phyloP scores from a whole-genome alignment of 73 alveolate species.

The Paramecium caudatum region DNA sequence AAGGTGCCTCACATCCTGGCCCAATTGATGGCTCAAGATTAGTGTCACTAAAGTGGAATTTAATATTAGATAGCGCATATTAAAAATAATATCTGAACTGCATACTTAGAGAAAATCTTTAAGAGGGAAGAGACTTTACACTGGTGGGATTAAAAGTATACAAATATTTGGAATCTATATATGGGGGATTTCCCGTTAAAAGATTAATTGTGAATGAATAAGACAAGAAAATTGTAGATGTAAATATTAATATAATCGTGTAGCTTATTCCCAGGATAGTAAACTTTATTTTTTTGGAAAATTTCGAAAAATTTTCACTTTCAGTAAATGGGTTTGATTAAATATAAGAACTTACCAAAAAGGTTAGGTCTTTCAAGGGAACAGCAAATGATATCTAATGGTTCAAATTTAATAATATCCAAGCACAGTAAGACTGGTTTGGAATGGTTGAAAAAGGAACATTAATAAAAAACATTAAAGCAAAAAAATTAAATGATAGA shows the following conservation, averaged over 20 bases:
- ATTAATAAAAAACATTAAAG: background rate
- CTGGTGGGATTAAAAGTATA: constrained; percentile 31
- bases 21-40: constrained; percentile 68
- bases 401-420: constrained; percentile 23
- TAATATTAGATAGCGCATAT: background rate
- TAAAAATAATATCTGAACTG: constrained; percentile 28
- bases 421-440: background rate
- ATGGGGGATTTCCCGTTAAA: constrained; percentile 68
- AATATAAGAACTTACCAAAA: constrained; percentile 33
- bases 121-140: constrained; percentile 58
- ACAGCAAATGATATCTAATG: background rate
- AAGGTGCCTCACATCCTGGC: constrained; percentile 55
- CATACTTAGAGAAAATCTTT: constrained; percentile 21
- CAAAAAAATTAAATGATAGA: background rate
- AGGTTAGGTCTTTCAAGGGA: background rate
- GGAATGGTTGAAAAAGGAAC: background rate
- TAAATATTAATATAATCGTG: constrained; percentile 2
- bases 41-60: background rate
- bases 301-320: constrained; percentile 11
- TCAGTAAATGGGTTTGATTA: constrained; percentile 4
- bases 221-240: constrained; percentile 50
- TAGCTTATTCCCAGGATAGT: constrained; percentile 56
- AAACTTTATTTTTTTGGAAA: constrained; percentile 31
- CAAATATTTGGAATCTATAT: constrained; percentile 36
- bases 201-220: constrained; percentile 37